phyloP scores from a whole-genome alignment of 208 protist species.

The Wallacemonas sp. region DNA sequence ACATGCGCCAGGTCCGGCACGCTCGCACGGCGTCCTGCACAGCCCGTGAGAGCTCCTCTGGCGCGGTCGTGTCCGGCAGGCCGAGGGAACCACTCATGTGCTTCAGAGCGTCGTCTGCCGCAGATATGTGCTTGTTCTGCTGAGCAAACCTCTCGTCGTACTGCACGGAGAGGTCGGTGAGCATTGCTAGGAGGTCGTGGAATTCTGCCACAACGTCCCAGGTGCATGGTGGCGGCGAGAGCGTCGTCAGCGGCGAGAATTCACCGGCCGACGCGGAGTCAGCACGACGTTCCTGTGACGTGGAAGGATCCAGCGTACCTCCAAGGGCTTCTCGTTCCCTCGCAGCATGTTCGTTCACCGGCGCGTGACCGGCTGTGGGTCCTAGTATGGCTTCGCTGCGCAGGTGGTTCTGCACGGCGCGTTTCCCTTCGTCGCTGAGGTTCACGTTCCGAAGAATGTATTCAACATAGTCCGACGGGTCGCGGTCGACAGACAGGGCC shows the following conservation, averaged over 20 bases:
- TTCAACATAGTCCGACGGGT: constrained; percentile 43
- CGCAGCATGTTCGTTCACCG: too few species aligned
- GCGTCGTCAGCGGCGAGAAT: background rate
- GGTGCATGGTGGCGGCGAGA: constrained; percentile 15
- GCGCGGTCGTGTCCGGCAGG: background rate
- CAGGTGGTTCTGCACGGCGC: constrained; percentile 40
- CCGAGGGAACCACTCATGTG: background rate
- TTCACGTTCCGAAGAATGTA: constrained; percentile 28
- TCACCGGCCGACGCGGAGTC: background rate
- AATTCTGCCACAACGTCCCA: constrained; percentile 53
- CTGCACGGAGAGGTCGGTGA: constrained; percentile 14
- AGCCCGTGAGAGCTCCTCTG: background rate
- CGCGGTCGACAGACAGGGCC: constrained; percentile 23
- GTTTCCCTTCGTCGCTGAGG: constrained; percentile 21
- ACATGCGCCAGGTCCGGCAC: background rate
- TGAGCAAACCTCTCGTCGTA: constrained; percentile 7
- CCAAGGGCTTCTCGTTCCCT: background rate
- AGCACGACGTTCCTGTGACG: background rate
- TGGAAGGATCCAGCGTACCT: background rate
- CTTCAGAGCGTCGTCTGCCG: background rate
- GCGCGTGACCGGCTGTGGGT: background rate
- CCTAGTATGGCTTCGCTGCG: constrained; percentile 15
- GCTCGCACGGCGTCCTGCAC: background rate
- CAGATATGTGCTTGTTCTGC: constrained; percentile 5
- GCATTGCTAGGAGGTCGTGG: constrained; percentile 29